phyloP scores from a whole-genome alignment of 768 basidiomycete species.

The Crassisporium funariophilum region DNA sequence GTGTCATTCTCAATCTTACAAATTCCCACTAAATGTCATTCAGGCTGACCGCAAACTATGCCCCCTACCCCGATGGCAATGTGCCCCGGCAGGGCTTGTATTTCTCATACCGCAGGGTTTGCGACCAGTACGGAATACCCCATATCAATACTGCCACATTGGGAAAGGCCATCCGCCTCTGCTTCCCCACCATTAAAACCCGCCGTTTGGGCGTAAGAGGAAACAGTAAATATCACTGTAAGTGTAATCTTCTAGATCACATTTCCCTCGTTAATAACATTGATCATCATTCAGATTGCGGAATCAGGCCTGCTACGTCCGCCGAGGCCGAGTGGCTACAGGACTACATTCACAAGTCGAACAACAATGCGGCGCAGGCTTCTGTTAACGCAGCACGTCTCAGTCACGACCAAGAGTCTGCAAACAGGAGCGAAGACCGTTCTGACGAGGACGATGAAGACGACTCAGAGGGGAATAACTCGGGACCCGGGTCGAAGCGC shows the following conservation, averaged over 20 bases:
- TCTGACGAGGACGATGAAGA: conserved; percentile 89
- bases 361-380: conserved; percentile 79
- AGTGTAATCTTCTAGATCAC: conserved; percentile 34
- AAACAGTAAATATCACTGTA: conserved; percentile 96
- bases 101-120: conserved; percentile 88
- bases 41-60: conserved; percentile 89
- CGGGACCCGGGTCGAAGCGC: conserved; percentile 65
- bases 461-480: conserved; percentile 73
- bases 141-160: conserved; percentile 96
- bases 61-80: conserved; percentile 89
- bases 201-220: conserved; percentile 89
- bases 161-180: conserved; percentile 91
- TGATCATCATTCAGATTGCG: conserved; percentile 65
- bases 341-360: conserved; percentile 89
- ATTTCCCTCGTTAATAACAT: conserved; percentile 24
- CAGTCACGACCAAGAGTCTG: conserved; percentile 69
- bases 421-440: conserved; percentile 64
- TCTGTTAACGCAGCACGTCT: conserved; percentile 75
- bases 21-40: conserved; percentile 12
- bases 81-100: conserved; percentile 93
- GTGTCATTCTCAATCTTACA: conserved; percentile 13
- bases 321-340: conserved; percentile 91
- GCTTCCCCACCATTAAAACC: conserved; percentile 95
- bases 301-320: conserved; percentile 88
- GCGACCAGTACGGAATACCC: conserved; percentile 90